phyloP scores from a whole-genome alignment of 2,329 filamentous ascomycete species.

The Periconia sp. region DNA sequence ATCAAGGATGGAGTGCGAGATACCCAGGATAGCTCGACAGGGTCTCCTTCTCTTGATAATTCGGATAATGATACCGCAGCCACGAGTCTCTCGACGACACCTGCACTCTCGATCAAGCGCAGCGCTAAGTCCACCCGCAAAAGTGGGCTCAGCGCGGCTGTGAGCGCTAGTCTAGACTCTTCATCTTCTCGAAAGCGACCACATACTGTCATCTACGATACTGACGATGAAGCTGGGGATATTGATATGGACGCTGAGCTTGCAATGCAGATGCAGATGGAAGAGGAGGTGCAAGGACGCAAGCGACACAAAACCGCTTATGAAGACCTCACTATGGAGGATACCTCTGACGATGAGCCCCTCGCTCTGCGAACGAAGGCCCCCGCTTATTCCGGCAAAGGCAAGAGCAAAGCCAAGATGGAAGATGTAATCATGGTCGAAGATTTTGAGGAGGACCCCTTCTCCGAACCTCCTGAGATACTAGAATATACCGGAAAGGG shows the following conservation, averaged over 20 bases:
- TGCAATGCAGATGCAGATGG: constrained; percentile 63
- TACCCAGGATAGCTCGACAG: constrained; percentile 32
- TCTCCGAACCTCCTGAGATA: constrained; percentile 8
- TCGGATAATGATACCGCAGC: constrained; percentile 66
- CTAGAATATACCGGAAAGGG: constrained; percentile 28
- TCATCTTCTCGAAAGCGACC: constrained; percentile 34
- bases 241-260: constrained; percentile 59
- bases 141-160: constrained; percentile 25
- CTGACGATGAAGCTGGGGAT: constrained; percentile 35
- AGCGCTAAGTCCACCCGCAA: constrained; percentile 30
- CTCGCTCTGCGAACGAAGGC: constrained; percentile 12
- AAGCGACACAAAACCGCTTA: constrained; percentile 46
- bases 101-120: constrained; percentile 48
- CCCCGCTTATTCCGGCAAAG: constrained; percentile 22
- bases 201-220: constrained; percentile 26
- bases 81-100: constrained; percentile 65
- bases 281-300: constrained; percentile 49
- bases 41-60: constrained; percentile 40
- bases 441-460: constrained; percentile 11
- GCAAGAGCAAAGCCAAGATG: constrained; percentile 17
- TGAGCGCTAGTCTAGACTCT: constrained; percentile 16
- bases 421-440: constrained; percentile 14
- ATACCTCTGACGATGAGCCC: constrained; percentile 42
- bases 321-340: constrained; percentile 18
- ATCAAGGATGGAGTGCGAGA: constrained; percentile 14